Evolutionary conservation across 768 basidiomycete species (phyloP).

Genomic region (Rubroboletus pulcherrimus): DNA sequence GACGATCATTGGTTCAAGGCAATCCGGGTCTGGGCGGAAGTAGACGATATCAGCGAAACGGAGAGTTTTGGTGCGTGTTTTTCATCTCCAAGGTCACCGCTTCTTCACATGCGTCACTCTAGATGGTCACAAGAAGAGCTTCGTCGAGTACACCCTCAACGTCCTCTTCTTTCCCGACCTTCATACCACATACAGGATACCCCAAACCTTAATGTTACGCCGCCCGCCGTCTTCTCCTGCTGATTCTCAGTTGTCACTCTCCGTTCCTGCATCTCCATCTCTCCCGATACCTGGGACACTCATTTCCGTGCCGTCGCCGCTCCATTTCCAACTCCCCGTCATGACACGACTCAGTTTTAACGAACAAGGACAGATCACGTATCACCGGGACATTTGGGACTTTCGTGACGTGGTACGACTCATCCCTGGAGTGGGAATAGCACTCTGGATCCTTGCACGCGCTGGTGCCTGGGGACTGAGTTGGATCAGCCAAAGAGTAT

Average conservation of each 20-base stretch:
- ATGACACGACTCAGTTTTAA: conserved; percentile 75
- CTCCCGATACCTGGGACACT: conserved; percentile 58
- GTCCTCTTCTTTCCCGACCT: conserved; percentile 71
- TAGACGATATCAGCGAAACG: conserved; percentile 71
- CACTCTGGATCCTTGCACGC: conserved; percentile 67
- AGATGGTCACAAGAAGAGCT: conserved; percentile 73
- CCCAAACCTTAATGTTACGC: conserved; percentile 37
- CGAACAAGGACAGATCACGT: conserved; percentile 75
- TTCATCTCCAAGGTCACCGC: not conserved
- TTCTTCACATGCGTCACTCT: not conserved
- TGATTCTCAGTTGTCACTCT: conserved; percentile 26
- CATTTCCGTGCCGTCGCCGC: conserved; percentile 57
- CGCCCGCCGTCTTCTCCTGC: conserved; percentile 31
- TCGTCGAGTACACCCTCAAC: conserved; percentile 79
- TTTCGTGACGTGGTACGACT: conserved; percentile 72
- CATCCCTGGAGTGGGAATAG: conserved; percentile 62
- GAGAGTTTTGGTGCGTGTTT: conserved; percentile 66
- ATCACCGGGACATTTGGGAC: conserved; percentile 82
- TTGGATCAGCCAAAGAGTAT: conserved; percentile 28
- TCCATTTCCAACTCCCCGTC: conserved; percentile 71
- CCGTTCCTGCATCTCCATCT: conserved; percentile 39
- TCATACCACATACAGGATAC: conserved; percentile 44
- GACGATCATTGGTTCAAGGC: conserved; percentile 56
- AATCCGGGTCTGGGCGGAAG: conserved; percentile 68
- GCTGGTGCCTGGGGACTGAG: conserved; percentile 56